Evolutionary conservation across 352 stramenopile species (phyloP).

Genomic region (Phytopythium chamaehyphon): DNA sequence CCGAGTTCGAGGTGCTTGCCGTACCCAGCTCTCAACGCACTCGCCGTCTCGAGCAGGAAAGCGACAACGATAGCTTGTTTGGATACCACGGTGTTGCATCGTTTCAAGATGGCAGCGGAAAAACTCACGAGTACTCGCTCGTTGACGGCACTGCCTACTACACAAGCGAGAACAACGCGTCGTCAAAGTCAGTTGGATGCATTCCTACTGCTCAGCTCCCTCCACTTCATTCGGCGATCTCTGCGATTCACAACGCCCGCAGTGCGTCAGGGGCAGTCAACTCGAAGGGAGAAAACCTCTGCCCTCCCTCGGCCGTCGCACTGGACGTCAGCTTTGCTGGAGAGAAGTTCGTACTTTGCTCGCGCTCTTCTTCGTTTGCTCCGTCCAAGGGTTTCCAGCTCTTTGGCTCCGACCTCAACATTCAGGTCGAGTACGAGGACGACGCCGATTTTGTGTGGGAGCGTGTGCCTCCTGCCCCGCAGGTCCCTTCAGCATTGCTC

Average conservation of each 20-base stretch:
- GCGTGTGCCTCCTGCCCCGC: slow-evolving; percentile 12
- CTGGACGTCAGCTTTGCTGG: slow-evolving; percentile 34
- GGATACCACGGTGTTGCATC: slow-evolving; percentile 30
- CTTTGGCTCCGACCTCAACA: slow-evolving; percentile 34
- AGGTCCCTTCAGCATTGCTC: slow-evolving; percentile 7
- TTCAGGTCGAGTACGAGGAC: slow-evolving; percentile 31
- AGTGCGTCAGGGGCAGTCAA: slow-evolving; percentile 12
- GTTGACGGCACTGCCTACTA: slow-evolving; percentile 34
- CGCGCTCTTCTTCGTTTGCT: slow-evolving; percentile 3
- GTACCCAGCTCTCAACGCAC: not conserved
- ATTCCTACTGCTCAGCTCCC: slow-evolving; percentile 21
- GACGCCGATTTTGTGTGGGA: slow-evolving; percentile 9
- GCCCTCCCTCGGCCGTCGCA: slow-evolving; percentile 15
- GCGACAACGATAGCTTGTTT: slow-evolving; percentile 2
- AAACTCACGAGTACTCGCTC: slow-evolving; percentile 31
- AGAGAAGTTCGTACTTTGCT: slow-evolving; percentile 40
- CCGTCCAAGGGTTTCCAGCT: slow-evolving; percentile 28
- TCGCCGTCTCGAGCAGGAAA: not conserved
- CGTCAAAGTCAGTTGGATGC: slow-evolving; percentile 12
- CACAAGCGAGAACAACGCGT: slow-evolving; percentile 5
- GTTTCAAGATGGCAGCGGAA: slow-evolving; percentile 18
- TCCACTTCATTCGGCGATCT: slow-evolving; percentile 22
- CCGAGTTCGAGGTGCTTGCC: slow-evolving; percentile 17
- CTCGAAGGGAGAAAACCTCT: slow-evolving; percentile 3
- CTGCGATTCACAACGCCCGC: slow-evolving; percentile 17